These are phyloP conservation scores for Penicillium sp. DNA, from an alignment of 2,329 filamentous ascomycete genomes.

Conservation along the genomic window DNA sequence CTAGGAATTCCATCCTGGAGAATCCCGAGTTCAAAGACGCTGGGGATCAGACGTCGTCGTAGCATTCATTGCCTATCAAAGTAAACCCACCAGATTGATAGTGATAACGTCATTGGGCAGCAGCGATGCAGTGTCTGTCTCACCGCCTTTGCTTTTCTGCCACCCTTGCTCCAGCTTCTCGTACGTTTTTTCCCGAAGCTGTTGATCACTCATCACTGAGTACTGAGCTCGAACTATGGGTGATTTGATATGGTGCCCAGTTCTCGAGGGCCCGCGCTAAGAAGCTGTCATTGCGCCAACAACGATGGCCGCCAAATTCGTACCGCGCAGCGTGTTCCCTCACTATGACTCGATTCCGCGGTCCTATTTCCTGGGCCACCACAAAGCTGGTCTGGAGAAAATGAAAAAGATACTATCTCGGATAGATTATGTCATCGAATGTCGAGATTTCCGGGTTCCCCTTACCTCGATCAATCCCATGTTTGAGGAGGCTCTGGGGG, in stretches of 20 bases:
- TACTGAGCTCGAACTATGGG: background rate
- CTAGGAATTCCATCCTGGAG: background rate
- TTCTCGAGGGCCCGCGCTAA: background rate
- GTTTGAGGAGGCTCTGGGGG: conserved; percentile 73
- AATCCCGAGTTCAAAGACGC: background rate
- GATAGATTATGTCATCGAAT: conserved; percentile 88
- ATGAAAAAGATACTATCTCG: conserved; percentile 78
- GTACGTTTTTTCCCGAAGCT: background rate
- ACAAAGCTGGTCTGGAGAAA: conserved; percentile 72
- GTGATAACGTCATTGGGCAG: background rate
- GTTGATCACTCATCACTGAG: background rate
- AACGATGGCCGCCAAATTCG: conserved; percentile 48
- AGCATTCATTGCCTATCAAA: background rate
- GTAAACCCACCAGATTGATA: background rate
- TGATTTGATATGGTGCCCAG: background rate
- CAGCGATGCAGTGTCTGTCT: background rate
- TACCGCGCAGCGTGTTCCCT: conserved; percentile 70
- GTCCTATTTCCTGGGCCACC: conserved; percentile 94
- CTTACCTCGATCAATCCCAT: conserved; percentile 85
- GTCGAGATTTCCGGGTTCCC: conserved; percentile 87
- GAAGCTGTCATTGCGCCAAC: background rate
- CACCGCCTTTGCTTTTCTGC: background rate
- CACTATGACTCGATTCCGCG: conserved; percentile 71
- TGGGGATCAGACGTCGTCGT: background rate
- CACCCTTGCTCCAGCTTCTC: background rate